Conservation (phyloP, 1,139 yeast species). For the Candida albicans region DNA sequence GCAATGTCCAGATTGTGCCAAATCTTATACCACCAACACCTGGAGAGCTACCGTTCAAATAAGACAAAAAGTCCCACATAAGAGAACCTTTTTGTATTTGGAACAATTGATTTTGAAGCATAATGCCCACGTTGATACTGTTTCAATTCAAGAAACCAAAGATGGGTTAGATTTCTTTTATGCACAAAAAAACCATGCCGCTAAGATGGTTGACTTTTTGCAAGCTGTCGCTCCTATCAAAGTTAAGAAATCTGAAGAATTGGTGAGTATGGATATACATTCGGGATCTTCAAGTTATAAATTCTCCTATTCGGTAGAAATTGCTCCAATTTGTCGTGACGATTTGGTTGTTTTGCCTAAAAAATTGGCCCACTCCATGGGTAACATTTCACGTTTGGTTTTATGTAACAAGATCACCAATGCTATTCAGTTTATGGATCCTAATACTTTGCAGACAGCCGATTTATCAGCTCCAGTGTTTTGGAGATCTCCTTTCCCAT, state of each 20-base stretch:
- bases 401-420: constrained; percentile 83
- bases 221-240: constrained; percentile 86
- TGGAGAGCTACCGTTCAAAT: constrained; percentile 98
- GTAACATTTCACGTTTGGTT: constrained; percentile 81
- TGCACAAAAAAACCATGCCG: constrained; percentile 86
- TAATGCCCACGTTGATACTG: constrained; percentile 92
- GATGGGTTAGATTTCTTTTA: constrained; percentile 96
- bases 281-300: constrained; percentile 86
- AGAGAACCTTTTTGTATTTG: constrained; percentile 89
- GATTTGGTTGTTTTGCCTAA: constrained; percentile 90
- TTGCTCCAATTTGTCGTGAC: constrained; percentile 97
- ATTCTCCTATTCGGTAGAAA: constrained; percentile 89
- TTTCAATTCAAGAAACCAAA: constrained; percentile 85
- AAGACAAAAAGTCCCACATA: constrained; percentile 95
- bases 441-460: constrained; percentile 74
- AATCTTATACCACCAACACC: constrained; percentile 90
- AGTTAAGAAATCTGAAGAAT: constrained; percentile 83
- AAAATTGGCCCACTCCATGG: constrained; percentile 78
- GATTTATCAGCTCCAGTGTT: constrained; percentile 75
- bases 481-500: constrained; percentile 84
- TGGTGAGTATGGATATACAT: constrained; percentile 89
- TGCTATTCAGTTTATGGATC: constrained; percentile 82
- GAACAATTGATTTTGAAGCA: constrained; percentile 94
- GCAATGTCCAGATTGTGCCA: constrained; percentile 99
- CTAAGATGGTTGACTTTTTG: constrained; percentile 89